phyloP scores from a whole-genome alignment of 768 basidiomycete species.

The Suillus luteus region DNA sequence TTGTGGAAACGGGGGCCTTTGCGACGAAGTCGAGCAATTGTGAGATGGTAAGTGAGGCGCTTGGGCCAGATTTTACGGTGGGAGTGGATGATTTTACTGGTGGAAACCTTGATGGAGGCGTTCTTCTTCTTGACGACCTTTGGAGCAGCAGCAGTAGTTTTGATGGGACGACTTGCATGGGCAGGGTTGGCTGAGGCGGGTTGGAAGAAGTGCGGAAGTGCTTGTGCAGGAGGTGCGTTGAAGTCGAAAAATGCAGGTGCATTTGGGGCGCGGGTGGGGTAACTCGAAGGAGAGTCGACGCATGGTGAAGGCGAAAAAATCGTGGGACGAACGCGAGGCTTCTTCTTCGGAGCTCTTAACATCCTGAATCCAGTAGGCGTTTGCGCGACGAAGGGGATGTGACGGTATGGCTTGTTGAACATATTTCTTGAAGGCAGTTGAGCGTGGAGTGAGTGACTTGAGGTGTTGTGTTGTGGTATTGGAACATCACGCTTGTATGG shows the following conservation, averaged over 20 bases:
- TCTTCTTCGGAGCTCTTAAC: slow-evolving; percentile 12
- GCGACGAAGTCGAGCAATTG: slow-evolving; percentile 4
- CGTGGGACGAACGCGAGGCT: slow-evolving; percentile 16
- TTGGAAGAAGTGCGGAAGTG: slow-evolving; percentile 13
- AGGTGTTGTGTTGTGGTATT: neutral
- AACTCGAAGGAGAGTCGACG: slow-evolving; percentile 20
- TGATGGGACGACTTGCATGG: neutral
- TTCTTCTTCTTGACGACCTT: neutral
- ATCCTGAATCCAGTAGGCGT: slow-evolving; percentile 32
- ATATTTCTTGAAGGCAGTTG: slow-evolving; percentile 15
- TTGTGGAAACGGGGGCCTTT: slow-evolving; percentile 10
- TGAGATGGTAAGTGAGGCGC: slow-evolving; percentile 16
- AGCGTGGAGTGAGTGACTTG: neutral
- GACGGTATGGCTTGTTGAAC: slow-evolving; percentile 22
- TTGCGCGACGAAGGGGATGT: slow-evolving; percentile 15
- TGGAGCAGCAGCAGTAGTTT: slow-evolving; percentile 5
- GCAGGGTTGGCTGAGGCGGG: neutral
- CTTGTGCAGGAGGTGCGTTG: slow-evolving; percentile 15
- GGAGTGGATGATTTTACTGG: neutral
- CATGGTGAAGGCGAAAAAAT: slow-evolving; percentile 10
- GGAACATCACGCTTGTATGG: neutral
- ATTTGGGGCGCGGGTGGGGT: slow-evolving; percentile 14
- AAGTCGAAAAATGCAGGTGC: slow-evolving; percentile 6
- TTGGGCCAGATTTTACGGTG: slow-evolving; percentile 24
- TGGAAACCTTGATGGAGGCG: neutral